These are phyloP conservation scores for Piper betle DNA, from an alignment of 164 flowering plant species.

Conservation along the genomic window DNA sequence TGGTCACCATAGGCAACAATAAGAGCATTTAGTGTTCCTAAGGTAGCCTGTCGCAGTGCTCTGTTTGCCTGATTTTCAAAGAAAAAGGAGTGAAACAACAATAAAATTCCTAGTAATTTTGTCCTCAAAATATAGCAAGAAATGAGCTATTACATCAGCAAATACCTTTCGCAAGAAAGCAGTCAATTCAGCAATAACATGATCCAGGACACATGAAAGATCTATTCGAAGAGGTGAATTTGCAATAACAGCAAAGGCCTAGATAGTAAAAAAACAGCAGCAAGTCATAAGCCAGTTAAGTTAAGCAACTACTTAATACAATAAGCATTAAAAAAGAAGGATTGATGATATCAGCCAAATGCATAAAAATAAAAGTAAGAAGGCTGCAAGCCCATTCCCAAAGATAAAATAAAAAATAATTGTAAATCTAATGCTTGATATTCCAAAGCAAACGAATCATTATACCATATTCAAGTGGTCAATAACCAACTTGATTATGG, in stretches of 20 bases:
- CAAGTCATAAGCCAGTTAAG: neutral
- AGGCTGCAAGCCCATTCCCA: neutral
- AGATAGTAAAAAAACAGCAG: slow-evolving; percentile 2
- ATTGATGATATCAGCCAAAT: neutral
- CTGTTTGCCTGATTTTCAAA: slow-evolving; percentile 64
- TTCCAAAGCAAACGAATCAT: neutral
- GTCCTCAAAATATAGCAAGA: neutral
- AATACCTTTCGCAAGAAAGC: slow-evolving; percentile 86
- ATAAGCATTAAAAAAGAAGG: neutral
- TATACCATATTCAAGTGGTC: no score
- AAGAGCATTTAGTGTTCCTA: slow-evolving; percentile 86
- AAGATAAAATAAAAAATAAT: neutral
- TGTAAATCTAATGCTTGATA: neutral
- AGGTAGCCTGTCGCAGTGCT: slow-evolving; percentile 83
- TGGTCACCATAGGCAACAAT: slow-evolving; percentile 90
- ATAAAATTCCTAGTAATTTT: neutral
- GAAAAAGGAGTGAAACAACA: neutral
- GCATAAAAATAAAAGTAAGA: neutral
- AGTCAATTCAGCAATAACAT: slow-evolving; percentile 79
- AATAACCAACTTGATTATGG: no score
- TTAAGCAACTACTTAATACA: no score
- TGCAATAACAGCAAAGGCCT: slow-evolving; percentile 98
- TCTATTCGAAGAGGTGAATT: slow-evolving; percentile 73
- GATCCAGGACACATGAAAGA: slow-evolving; percentile 75
- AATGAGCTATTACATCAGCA: neutral